Base-by-base conservation (phyloP, 352 stramenopile species). In the Pythium sukuiense region DNA sequence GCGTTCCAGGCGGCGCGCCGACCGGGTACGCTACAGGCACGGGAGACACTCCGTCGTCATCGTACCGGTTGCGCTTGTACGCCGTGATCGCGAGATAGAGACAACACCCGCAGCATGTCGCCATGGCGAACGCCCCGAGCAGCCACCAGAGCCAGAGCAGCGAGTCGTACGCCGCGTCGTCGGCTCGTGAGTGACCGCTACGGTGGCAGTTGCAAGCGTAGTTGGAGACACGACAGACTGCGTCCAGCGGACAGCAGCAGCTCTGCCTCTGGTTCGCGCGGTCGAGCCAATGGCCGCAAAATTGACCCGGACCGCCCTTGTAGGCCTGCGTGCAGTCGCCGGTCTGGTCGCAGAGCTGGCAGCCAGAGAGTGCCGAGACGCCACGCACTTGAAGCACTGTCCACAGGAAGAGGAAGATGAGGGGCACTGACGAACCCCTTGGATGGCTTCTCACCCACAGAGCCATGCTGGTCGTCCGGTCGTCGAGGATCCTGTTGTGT, bases 271-370 rank as follows among this genome's bases (percentile, higher is more conserved):
- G 65, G 59, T 59, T 79, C 41, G 55, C 55, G n/a, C 62, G 76
- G 64, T 88, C 80, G 9, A 88, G 53, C 80, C 80, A 88, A 48
- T 82, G 71, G 35, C 78, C 78, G 59, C 80, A 88, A 45, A 79
- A 88, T 59, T 84, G 73, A 2, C 76, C 80, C 11, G 65, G 43
- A 4, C 57, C 49, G 8, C 67, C 71, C 4, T 41, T 71, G 39
- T 78, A 87, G 2, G 77, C 80, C 18, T 55, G 29, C 30, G 74
- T 69, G 48, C 77, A 88, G 52, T 88, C 74, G 9, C 76, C 74
- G 5, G 58, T 76, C 35, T 35, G 63, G 26, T 76, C 77, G 61
- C 80, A 88, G 4, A 80, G 55, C 20, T 88, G 76, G 58, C 80
- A 88, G 5, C 71, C 77, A 24, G 77, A 86, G 41, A 72, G 67